Evolutionary conservation across 129 eudicot species (phyloP).

Genomic region (Smallanthus sonchifolius): DNA sequence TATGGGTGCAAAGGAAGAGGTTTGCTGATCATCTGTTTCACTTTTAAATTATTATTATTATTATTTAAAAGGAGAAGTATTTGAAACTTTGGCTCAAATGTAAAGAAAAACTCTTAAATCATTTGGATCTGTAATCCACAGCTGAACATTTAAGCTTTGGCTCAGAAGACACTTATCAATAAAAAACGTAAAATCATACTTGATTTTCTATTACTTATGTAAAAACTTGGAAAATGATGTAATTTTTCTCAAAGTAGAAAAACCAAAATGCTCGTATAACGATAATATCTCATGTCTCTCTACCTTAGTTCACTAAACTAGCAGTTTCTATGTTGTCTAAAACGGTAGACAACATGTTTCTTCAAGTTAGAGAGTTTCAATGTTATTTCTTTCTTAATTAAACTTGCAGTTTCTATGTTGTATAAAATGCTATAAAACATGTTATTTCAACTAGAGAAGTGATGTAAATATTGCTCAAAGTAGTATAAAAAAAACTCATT

Average conservation of each 20-base stretch:
- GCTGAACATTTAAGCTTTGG: not conserved
- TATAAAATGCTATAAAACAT: not conserved
- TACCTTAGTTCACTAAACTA: not conserved
- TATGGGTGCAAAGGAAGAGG: constrained; percentile 78
- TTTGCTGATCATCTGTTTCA: constrained; percentile 13
- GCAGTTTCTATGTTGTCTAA: not conserved
- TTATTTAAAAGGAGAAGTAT: not conserved
- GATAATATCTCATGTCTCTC: not conserved
- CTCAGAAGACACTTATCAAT: not conserved
- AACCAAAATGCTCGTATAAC: not conserved
- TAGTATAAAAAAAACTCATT: not conserved
- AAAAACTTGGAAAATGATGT: not conserved
- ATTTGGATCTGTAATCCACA: not conserved
- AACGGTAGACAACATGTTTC: not conserved
- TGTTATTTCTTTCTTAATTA: not conserved
- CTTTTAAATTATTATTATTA: not conserved
- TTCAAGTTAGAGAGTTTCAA: not conserved
- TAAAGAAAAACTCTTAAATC: not conserved
- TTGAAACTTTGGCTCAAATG: constrained; percentile 8
- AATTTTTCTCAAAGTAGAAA: not conserved
- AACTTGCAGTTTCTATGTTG: not conserved
- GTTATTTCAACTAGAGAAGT: not conserved
- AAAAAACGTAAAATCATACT: not conserved
- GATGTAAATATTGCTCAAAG: not conserved
- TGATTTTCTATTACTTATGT: not conserved